phyloP scores from a whole-genome alignment of 2,329 filamentous ascomycete genomes.

The Monosporascus sp. region DNA sequence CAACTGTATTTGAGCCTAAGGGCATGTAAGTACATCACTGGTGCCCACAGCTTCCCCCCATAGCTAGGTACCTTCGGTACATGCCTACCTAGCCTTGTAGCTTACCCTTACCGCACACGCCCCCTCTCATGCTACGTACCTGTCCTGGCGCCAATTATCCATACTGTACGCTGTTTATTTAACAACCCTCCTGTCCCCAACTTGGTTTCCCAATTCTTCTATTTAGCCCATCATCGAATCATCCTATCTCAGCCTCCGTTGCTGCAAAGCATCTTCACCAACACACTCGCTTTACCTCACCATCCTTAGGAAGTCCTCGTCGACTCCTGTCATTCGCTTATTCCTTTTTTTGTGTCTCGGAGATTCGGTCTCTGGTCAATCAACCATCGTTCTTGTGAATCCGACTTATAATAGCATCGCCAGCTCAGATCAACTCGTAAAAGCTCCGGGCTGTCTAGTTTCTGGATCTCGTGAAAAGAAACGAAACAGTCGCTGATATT shows the following conservation, averaged over 20 bases:
- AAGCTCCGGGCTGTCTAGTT: conserved; percentile 1
- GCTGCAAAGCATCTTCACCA: conserved; percentile 34
- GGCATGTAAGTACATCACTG: no score
- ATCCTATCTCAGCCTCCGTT: conserved; percentile 29
- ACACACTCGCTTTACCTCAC: conserved; percentile 47
- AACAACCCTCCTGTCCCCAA: conserved; percentile 29
- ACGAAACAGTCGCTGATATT: conserved; percentile 14
- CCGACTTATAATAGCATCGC: conserved; percentile 5
- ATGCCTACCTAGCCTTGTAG: not conserved
- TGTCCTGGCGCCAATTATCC: conserved; percentile 4
- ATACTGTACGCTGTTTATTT: conserved; percentile 18
- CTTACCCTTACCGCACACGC: not conserved
- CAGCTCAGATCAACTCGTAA: conserved; percentile 12
- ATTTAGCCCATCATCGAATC: conserved; percentile 29
- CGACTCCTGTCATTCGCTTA: conserved; percentile 72
- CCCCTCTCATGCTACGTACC: conserved; percentile 1
- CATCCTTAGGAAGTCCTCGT: conserved; percentile 63
- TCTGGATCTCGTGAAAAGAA: not conserved
- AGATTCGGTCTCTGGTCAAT: conserved; percentile 31
- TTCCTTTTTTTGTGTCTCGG: conserved; percentile 46
- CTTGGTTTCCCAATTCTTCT: conserved; percentile 25
- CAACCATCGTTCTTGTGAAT: conserved; percentile 21
- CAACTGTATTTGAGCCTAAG: no score
- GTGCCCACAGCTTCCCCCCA: no score
- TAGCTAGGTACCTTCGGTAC: not conserved